Conservation (phyloP, 1,284 basidiomycete species). For the Clitocybe nebularis region DNA sequence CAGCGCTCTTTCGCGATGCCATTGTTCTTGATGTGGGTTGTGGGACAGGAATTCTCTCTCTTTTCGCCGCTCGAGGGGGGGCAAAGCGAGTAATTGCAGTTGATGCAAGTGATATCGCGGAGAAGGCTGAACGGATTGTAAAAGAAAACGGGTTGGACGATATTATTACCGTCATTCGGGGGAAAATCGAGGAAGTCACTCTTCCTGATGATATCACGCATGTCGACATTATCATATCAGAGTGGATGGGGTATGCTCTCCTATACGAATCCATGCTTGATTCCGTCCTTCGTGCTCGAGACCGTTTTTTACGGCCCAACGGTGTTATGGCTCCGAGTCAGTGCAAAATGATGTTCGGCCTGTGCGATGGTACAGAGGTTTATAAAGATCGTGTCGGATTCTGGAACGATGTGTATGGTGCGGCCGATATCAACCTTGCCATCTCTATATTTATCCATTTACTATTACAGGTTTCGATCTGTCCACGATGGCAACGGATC, state of each 20-base stretch:
- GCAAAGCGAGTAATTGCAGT: slow-evolving; percentile 93
- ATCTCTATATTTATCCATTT: not conserved
- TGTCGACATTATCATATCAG: slow-evolving; percentile 92
- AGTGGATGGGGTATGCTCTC: slow-evolving; percentile 97
- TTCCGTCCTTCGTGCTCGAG: slow-evolving; percentile 85
- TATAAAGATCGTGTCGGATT: slow-evolving; percentile 81
- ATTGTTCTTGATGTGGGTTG: slow-evolving; percentile 95
- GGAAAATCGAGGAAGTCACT: slow-evolving; percentile 84
- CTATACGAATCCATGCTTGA: slow-evolving; percentile 98
- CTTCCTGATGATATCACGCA: slow-evolving; percentile 67
- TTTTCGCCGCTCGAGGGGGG: slow-evolving; percentile 90
- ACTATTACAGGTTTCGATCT: slow-evolving; percentile 75
- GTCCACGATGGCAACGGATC: slow-evolving; percentile 66
- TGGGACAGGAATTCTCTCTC: slow-evolving; percentile 89
- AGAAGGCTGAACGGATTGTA: slow-evolving; percentile 81
- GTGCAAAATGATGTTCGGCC: slow-evolving; percentile 79
- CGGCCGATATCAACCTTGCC: slow-evolving; percentile 14
- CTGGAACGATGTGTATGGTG: slow-evolving; percentile 91
- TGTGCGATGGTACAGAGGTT: slow-evolving; percentile 75
- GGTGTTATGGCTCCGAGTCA: slow-evolving; percentile 95
- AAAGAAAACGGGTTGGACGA: slow-evolving; percentile 75
- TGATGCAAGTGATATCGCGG: slow-evolving; percentile 86
- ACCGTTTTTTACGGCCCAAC: slow-evolving; percentile 73
- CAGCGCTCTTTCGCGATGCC: slow-evolving; percentile 79
- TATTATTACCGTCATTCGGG: slow-evolving; percentile 78